These are phyloP conservation scores for Leccinum arenicola DNA, from an alignment of 768 basidiomycete genomes.

Conservation along the genomic window DNA sequence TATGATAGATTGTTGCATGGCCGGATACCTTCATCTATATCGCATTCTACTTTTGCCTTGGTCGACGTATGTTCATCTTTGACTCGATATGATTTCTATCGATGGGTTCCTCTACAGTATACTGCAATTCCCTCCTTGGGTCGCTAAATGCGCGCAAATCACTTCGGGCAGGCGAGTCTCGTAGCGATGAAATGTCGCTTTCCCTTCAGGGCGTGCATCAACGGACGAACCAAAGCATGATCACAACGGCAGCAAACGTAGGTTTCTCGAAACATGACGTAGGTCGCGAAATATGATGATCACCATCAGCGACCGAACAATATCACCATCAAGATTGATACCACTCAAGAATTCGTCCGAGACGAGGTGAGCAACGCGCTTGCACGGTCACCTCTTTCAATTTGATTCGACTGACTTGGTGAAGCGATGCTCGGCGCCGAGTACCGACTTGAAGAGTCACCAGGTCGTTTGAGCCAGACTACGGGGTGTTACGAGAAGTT, in stretches of 20 bases:
- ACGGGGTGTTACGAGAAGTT: neutral
- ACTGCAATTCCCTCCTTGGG: constrained; percentile 59
- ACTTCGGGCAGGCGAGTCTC: constrained; percentile 33
- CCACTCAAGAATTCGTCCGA: neutral
- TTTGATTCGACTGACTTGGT: neutral
- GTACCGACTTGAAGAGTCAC: constrained; percentile 18
- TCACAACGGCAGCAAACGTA: neutral
- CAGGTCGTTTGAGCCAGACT: constrained; percentile 14
- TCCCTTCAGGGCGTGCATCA: constrained; percentile 30
- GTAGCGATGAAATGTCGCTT: constrained; percentile 30
- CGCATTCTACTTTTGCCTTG: neutral
- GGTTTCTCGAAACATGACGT: neutral
- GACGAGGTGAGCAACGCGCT: neutral
- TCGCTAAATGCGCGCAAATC: constrained; percentile 57
- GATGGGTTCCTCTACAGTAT: constrained; percentile 36
- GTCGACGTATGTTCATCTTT: neutral
- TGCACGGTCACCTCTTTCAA: neutral
- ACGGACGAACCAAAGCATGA: constrained; percentile 1
- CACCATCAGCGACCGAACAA: neutral
- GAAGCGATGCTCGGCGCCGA: constrained; percentile 20
- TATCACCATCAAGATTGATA: neutral
- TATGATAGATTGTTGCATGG: neutral
- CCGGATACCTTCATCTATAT: neutral
- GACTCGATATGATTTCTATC: neutral
- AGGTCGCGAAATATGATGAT: neutral